Percentiles rank a stretch among this genome's conserved stretches.
These are phyloP conservation scores for Ampelomyces quisqualis DNA, from an alignment of 2,329 filamentous ascomycete genomes.

Conservation along the genomic window DNA sequence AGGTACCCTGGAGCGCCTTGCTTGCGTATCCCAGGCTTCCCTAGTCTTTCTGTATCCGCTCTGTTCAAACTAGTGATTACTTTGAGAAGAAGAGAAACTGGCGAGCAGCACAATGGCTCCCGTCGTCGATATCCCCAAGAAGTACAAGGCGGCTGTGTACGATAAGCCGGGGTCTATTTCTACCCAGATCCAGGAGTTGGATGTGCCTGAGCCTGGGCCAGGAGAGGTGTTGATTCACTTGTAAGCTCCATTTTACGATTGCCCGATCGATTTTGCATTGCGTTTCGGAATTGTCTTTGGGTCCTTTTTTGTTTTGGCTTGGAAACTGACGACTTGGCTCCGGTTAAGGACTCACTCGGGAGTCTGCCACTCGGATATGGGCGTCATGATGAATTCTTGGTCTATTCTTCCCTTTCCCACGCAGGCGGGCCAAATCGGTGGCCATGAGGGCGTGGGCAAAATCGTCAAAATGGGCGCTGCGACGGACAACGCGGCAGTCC, in stretches of 20 bases:
- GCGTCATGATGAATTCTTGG: constrained; percentile 53
- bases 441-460: constrained; percentile 68
- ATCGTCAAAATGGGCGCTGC: constrained; percentile 66
- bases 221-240: constrained; percentile 65
- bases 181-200: constrained; percentile 63
- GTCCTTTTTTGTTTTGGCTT: too few species aligned
- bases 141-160: constrained; percentile 64
- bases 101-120: constrained; percentile 20
- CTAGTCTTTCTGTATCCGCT: too few species aligned
- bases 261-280: too few species aligned
- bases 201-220: constrained; percentile 63
- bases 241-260: constrained; percentile 41
- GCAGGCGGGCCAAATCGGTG: constrained; percentile 63
- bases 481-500: constrained; percentile 57
- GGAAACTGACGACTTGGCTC: not conserved
- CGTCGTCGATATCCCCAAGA: constrained; percentile 50
- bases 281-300: too few species aligned
- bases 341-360: constrained; percentile 57
- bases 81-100: too few species aligned
- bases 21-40: not conserved
- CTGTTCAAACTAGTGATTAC: too few species aligned
- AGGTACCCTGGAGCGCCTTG: too few species aligned
- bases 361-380: constrained; percentile 65
- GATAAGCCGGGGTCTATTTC: constrained; percentile 66
- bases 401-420: constrained; percentile 60